Evolutionary conservation across 805 yeast genomes (phyloP).

Genomic region (Candida koratica): DNA sequence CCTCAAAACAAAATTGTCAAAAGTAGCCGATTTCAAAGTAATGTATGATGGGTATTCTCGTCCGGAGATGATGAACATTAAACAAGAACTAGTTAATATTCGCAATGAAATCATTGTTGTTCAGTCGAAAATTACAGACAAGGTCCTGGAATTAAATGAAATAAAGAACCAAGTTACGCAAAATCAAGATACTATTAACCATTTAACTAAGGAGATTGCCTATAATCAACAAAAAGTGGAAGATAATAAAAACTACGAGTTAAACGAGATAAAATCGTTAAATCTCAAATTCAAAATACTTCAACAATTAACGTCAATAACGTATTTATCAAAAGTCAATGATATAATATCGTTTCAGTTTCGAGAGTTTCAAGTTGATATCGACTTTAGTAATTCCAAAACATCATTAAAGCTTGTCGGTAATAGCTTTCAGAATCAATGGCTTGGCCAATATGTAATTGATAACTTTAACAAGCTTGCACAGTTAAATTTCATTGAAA

Average conservation of each 20-base stretch:
- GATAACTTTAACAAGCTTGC: conserved; percentile 1
- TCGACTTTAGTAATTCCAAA: background rate
- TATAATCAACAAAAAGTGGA: conserved; percentile 9
- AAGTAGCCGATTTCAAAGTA: conserved; percentile 16
- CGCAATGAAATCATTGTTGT: conserved; percentile 15
- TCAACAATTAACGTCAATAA: conserved; percentile 24
- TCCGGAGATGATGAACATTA: conserved; percentile 12
- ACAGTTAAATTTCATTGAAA: conserved; percentile 14
- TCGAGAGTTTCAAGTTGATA: conserved; percentile 12
- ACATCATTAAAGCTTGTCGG: background rate
- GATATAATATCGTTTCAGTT: conserved; percentile 6
- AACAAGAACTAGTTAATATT: conserved; percentile 11
- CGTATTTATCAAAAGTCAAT: conserved; percentile 10
- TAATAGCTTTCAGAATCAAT: conserved; percentile 12
- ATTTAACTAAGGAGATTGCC: conserved; percentile 10
- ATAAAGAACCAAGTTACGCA: background rate
- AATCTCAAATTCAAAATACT: conserved; percentile 22
- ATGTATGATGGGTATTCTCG: conserved; percentile 8
- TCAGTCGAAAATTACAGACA: conserved; percentile 10
- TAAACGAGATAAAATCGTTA: conserved; percentile 20
- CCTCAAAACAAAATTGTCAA: conserved; percentile 17
- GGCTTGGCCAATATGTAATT: conserved; percentile 10
- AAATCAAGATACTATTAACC: conserved; percentile 5
- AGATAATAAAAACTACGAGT: conserved; percentile 18
- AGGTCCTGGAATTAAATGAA: conserved; percentile 1